phyloP scores from a whole-genome alignment of 2,329 filamentous ascomycete species.

The Dothideomycetidae sp. region DNA sequence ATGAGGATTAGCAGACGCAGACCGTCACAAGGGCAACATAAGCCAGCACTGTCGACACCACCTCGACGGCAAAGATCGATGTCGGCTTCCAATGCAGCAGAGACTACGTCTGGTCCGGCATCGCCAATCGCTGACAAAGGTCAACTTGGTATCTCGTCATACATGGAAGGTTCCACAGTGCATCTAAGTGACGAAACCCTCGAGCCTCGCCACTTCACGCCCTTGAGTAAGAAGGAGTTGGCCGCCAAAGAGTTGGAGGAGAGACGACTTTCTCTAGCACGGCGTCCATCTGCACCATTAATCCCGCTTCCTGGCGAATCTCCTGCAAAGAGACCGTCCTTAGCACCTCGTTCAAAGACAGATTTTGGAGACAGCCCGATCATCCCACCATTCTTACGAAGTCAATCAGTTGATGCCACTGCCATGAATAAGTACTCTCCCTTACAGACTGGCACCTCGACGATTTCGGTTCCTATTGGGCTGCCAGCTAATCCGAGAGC shows the following conservation, averaged over 20 bases:
- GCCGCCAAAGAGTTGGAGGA: constrained; percentile 74
- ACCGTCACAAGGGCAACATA: constrained; percentile 17
- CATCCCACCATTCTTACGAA: constrained; percentile 30
- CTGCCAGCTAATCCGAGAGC: constrained; percentile 85
- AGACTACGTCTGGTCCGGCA: not conserved
- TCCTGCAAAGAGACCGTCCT: constrained; percentile 24
- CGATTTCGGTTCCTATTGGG: constrained; percentile 48
- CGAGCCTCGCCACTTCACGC: not conserved
- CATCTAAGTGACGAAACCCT: not conserved
- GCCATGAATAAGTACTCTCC: constrained; percentile 26
- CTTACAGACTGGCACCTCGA: constrained; percentile 28
- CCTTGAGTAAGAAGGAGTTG: constrained; percentile 28
- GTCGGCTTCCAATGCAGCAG: not conserved
- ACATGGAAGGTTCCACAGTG: constrained; percentile 10
- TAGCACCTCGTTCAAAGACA: constrained; percentile 23
- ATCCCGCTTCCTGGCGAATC: constrained; percentile 60
- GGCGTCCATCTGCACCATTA: constrained; percentile 61
- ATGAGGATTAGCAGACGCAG: constrained; percentile 40
- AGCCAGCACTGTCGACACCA: not conserved
- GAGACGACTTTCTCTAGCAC: constrained; percentile 67
- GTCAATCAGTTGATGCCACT: constrained; percentile 51
- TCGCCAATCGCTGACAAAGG: not conserved
- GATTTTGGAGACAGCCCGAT: constrained; percentile 33
- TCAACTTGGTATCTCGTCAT: not conserved
- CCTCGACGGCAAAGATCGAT: not conserved